These are phyloP conservation scores for Anisodus acutangulus DNA, from an alignment of 257 asterid species.

Conservation along the genomic window DNA sequence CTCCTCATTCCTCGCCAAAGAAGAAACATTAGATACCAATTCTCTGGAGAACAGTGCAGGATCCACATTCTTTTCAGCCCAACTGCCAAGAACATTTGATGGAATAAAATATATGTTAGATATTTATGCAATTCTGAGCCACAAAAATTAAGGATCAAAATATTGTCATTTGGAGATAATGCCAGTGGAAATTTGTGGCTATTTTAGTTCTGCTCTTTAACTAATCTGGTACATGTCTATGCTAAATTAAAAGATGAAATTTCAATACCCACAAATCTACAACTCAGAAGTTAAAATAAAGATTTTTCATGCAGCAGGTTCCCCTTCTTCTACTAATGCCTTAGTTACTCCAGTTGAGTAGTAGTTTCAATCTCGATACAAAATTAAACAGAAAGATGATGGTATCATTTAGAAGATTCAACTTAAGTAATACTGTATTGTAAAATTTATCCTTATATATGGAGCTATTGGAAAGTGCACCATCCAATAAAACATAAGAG, in stretches of 20 bases:
- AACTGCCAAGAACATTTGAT: conserved; percentile 48
- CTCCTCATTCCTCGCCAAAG: conserved; percentile 69
- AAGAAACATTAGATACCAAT: conserved; percentile 58
- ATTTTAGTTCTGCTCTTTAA: not conserved
- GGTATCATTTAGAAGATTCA: conserved; percentile 11
- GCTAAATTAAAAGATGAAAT: not conserved
- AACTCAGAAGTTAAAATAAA: not conserved
- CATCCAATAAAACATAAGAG: not conserved
- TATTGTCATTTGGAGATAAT: not conserved
- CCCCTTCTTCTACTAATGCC: no score
- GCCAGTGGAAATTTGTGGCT: not conserved
- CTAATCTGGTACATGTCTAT: not conserved
- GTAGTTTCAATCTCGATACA: not conserved
- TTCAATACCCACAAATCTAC: not conserved
- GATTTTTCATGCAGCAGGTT: not conserved
- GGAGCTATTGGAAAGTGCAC: not conserved
- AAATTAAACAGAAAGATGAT: not conserved
- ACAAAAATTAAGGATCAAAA: not conserved
- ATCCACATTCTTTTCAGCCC: conserved; percentile 83
- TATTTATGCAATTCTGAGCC: not conserved
- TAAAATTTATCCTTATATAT: not conserved
- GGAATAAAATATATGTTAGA: not conserved
- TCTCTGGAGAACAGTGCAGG: conserved; percentile 86
- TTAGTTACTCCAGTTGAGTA: not conserved
- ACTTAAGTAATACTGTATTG: not conserved